Evolutionary conservation across 176 grass and related monocot species (phyloP).

Genomic region (Pontederia paniculata): DNA sequence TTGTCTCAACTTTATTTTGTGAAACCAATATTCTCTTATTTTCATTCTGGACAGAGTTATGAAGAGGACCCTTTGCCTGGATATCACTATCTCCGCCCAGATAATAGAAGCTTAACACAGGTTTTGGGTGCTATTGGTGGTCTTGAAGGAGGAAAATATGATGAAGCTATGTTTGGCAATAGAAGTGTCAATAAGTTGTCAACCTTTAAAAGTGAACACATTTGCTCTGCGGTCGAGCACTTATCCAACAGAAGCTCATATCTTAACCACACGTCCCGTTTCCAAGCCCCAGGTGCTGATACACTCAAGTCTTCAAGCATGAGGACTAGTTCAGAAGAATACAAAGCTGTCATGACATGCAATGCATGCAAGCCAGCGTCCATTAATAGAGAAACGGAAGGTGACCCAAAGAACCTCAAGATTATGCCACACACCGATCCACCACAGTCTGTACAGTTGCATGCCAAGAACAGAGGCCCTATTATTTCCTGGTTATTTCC

Average conservation of each 20-base stretch:
- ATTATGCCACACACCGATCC: conserved; percentile 24
- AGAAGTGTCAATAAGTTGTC: conserved; percentile 47
- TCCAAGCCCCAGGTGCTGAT: conserved; percentile 35
- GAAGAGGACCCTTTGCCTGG: conserved; percentile 46
- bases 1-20: conserved; percentile 1
- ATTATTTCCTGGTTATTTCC: conserved; percentile 86
- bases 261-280: conserved; percentile 32
- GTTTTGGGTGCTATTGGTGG: conserved; percentile 44
- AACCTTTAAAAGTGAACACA: conserved; percentile 68
- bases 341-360: conserved; percentile 41
- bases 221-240: conserved; percentile 48
- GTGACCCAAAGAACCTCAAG: conserved; percentile 36
- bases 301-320: conserved; percentile 35
- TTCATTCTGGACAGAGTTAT: conserved; percentile 34
- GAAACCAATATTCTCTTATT: conserved; percentile 9
- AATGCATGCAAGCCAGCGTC: conserved; percentile 64
- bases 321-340: conserved; percentile 43
- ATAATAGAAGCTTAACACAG: conserved; percentile 60
- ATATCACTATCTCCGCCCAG: conserved; percentile 50
- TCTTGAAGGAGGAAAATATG: conserved; percentile 37
- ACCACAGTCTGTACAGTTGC: conserved; percentile 26
- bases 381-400: conserved; percentile 42
- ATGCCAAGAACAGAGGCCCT: conserved; percentile 40
- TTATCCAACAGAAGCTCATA: conserved; percentile 31
- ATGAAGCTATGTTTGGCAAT: conserved; percentile 44